Conservation (phyloP, 1,284 basidiomycete genomes). For the Agaricales sp. region DNA sequence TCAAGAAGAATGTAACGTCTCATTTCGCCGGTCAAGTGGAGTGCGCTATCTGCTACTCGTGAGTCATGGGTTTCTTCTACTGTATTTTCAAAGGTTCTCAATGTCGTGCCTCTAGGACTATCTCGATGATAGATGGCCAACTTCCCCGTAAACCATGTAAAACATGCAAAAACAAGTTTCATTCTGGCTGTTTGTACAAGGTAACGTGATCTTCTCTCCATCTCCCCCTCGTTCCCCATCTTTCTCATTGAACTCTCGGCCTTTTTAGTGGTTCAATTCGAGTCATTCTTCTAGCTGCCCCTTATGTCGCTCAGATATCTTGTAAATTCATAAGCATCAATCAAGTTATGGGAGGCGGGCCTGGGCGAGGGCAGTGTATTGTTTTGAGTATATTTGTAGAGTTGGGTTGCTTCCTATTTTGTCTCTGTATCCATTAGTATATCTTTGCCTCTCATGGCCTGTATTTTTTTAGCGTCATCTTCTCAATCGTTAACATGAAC, state of each 20-base stretch:
- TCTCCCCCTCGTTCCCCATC: neutral
- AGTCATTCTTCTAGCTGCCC: constrained; percentile 89
- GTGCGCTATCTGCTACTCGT: constrained; percentile 94
- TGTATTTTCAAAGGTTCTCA: constrained; percentile 1
- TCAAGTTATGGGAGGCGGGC: too few relatives aligned
- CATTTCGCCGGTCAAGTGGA: constrained; percentile 93
- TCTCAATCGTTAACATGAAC: too few relatives aligned
- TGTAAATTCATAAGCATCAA: too few relatives aligned
- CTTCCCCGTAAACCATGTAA: constrained; percentile 90
- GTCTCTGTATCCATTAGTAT: too few relatives aligned
- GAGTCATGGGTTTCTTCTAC: too few relatives aligned
- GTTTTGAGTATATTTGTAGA: too few relatives aligned
- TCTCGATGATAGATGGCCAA: constrained; percentile 83
- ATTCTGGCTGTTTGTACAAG: constrained; percentile 88
- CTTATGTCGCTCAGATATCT: constrained; percentile 76
- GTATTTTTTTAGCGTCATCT: too few relatives aligned
- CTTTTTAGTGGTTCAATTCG: constrained; percentile 77
- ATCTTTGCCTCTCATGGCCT: too few relatives aligned
- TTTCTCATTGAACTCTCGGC: too few relatives aligned
- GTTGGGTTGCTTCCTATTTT: too few relatives aligned
- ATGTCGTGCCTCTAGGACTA: constrained; percentile 50
- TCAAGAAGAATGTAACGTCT: constrained; percentile 88
- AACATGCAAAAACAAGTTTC: constrained; percentile 95
- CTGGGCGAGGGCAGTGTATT: too few relatives aligned
- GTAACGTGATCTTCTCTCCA: constrained; percentile 23